A percentile compares a stretch with the other conserved stretches of the same genome.
Conservation (phyloP, 495 filamentous ascomycete genomes). For the Daldinia vernicosa region DNA sequence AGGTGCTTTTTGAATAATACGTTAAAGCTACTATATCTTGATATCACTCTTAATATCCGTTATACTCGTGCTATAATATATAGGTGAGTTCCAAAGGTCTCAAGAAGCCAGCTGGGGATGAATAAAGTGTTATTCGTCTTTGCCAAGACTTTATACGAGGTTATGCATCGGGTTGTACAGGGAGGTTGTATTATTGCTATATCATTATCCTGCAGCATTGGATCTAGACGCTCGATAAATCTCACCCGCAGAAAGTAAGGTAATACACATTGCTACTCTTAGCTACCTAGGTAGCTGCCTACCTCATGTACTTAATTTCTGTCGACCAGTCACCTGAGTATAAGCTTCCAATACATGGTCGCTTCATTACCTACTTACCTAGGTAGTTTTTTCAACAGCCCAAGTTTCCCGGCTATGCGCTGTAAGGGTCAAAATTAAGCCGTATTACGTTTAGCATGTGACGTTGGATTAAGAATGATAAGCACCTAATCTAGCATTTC, state of each 20-base stretch:
- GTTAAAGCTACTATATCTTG: background rate
- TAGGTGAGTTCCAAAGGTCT: background rate
- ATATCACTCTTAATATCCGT: background rate
- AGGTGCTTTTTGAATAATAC: background rate
- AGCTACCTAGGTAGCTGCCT: background rate
- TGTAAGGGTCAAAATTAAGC: background rate
- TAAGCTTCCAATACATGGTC: background rate
- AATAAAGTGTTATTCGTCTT: background rate
- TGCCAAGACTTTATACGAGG: constrained; percentile 38
- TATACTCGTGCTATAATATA: background rate
- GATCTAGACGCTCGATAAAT: constrained; percentile 19
- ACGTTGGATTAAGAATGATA: background rate
- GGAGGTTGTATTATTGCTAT: constrained; percentile 18
- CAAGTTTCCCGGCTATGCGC: background rate
- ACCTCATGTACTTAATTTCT: background rate
- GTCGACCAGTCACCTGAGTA: constrained; percentile 4
- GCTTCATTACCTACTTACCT: too few relatives aligned
- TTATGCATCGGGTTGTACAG: constrained; percentile 10
- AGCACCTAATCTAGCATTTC: background rate
- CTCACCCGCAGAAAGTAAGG: constrained; percentile 19
- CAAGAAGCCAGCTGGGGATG: constrained; percentile 10
- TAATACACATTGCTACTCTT: background rate
- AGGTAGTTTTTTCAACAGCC: background rate
- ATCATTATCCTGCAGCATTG: constrained; percentile 10
- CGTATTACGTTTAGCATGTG: background rate